phyloP scores from a whole-genome alignment of 805 yeast genomes.

The Priceomyces haplophilus region DNA sequence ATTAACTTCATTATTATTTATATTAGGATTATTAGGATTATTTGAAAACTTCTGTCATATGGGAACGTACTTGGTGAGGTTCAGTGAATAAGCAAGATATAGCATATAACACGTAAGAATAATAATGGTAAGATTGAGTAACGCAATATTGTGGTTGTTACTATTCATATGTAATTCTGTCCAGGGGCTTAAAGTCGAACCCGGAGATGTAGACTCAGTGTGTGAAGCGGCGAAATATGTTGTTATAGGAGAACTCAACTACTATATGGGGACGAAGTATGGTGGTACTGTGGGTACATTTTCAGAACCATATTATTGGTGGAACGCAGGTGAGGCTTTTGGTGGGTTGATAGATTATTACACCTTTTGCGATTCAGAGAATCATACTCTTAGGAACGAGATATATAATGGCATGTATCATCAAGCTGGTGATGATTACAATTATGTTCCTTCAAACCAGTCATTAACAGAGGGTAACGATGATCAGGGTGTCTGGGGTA shows the following conservation, averaged over 20 bases:
- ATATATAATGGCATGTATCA: slow-evolving; percentile 40
- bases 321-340: slow-evolving; percentile 53
- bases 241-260: slow-evolving; percentile 42
- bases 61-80: not conserved
- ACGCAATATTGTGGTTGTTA: not conserved
- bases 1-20: too few species aligned
- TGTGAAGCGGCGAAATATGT: slow-evolving; percentile 38
- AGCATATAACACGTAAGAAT: not conserved
- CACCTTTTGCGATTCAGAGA: slow-evolving; percentile 36
- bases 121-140: not conserved
- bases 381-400: slow-evolving; percentile 25
- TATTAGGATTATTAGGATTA: too few species aligned
- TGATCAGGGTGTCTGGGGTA: slow-evolving; percentile 52
- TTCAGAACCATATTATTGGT: slow-evolving; percentile 47
- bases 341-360: slow-evolving; percentile 45
- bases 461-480: slow-evolving; percentile 49
- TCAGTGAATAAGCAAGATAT: not conserved
- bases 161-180: not conserved
- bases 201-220: slow-evolving; percentile 33
- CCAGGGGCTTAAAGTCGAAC: slow-evolving; percentile 21
- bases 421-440: slow-evolving; percentile 40
- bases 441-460: slow-evolving; percentile 45
- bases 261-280: slow-evolving; percentile 38
- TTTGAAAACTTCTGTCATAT: too few species aligned
- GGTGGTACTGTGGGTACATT: slow-evolving; percentile 51